Evolutionary conservation across 176 grass and related monocot genomes (phyloP).

Genomic region (Oryza glaberrima): DNA sequence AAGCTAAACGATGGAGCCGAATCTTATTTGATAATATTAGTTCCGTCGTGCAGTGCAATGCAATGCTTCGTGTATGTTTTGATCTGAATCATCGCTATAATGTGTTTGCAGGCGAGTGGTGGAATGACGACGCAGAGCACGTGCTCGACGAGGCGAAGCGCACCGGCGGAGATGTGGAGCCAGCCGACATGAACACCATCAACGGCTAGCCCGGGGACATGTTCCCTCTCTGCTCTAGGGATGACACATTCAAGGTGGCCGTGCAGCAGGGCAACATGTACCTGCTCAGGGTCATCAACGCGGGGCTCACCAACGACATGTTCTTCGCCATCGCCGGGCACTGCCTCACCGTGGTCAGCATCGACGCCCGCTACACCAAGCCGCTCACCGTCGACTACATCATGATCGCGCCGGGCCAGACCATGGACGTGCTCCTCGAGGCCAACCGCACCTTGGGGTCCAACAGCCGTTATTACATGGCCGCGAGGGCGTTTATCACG

Average conservation of each 20-base stretch:
- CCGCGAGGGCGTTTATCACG: slow-evolving; percentile 19
- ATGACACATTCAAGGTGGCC: slow-evolving; percentile 21
- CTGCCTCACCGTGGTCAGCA: slow-evolving; percentile 53
- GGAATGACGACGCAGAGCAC: slow-evolving; percentile 4
- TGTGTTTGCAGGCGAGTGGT: slow-evolving; percentile 39
- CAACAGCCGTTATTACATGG: slow-evolving; percentile 57
- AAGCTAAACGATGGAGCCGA: too few species aligned
- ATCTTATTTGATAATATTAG: too few species aligned
- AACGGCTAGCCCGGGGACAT: slow-evolving; percentile 55
- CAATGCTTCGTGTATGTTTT: not conserved
- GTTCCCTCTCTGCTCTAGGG: slow-evolving; percentile 1
- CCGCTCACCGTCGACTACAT: slow-evolving; percentile 35
- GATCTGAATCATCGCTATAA: not conserved
- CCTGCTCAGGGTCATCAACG: slow-evolving; percentile 62
- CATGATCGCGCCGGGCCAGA: slow-evolving; percentile 42
- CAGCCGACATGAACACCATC: slow-evolving; percentile 55
- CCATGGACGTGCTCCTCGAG: slow-evolving; percentile 43
- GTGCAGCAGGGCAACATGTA: slow-evolving; percentile 66
- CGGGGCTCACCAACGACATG: slow-evolving; percentile 50
- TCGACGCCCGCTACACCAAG: slow-evolving; percentile 57
- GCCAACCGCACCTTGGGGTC: not conserved
- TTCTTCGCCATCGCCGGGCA: slow-evolving; percentile 68
- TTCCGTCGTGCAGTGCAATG: not conserved
- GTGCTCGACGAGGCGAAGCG: slow-evolving; percentile 10
- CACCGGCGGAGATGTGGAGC: slow-evolving; percentile 23